Conservation (phyloP, 805 yeast species). For the Schwanniomyces vanrijiae region DNA sequence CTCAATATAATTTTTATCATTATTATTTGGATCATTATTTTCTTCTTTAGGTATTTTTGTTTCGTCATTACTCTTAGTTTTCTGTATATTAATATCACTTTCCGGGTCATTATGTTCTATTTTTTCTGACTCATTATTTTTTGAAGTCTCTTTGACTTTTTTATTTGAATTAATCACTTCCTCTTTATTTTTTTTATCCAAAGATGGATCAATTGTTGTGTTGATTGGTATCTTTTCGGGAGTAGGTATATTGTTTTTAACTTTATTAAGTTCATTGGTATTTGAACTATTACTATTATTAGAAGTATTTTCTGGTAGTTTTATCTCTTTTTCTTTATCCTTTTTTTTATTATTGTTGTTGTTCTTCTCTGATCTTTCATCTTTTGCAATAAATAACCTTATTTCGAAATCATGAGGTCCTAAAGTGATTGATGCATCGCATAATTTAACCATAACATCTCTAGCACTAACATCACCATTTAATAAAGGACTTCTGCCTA, state of each 20-base stretch:
- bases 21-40: too few species aligned
- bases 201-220: too few species aligned
- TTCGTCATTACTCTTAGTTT: background rate
- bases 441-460: conserved; percentile 85
- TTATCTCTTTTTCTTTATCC: conserved; percentile 11
- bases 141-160: conserved; percentile 7
- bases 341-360: conserved; percentile 26
- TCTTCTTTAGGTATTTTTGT: too few species aligned
- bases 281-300: background rate
- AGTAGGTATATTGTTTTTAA: background rate
- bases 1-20: too few species aligned
- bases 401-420: conserved; percentile 87
- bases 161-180: conserved; percentile 7
- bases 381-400: conserved; percentile 79
- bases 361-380: conserved; percentile 62
- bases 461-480: conserved; percentile 54
- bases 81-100: background rate
- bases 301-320: background rate
- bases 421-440: conserved; percentile 67
- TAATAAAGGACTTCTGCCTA: conserved; percentile 33
- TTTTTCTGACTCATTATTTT: conserved; percentile 20
- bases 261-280: background rate
- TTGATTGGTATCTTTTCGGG: too few species aligned
- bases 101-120: conserved; percentile 6
- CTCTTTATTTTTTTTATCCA: conserved; percentile 2